Percentiles rank a stretch among this genome's conserved stretches.
These are phyloP conservation scores for Salvia sclarea DNA, from an alignment of 305 asterid species.

Conservation along the genomic window DNA sequence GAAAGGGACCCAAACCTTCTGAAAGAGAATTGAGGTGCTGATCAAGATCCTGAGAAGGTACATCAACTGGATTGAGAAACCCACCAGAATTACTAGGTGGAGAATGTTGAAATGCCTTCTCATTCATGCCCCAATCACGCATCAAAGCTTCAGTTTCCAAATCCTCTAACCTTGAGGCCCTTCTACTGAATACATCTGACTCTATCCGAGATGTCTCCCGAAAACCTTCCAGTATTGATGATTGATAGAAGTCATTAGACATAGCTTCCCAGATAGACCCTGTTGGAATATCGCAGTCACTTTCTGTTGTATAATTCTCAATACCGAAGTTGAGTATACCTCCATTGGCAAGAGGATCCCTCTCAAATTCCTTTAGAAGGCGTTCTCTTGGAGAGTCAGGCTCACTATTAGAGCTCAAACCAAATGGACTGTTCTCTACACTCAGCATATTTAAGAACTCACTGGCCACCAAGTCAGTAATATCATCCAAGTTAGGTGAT, in stretches of 20 bases:
- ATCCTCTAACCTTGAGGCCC: slow-evolving; percentile 65
- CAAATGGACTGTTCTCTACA: slow-evolving; percentile 72
- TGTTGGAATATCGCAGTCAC: slow-evolving; percentile 33
- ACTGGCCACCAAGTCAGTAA: slow-evolving; percentile 61
- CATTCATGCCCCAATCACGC: slow-evolving; percentile 82
- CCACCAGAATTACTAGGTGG: slow-evolving; percentile 57
- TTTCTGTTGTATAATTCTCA: slow-evolving; percentile 45
- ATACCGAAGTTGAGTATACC: slow-evolving; percentile 63
- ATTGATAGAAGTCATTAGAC: slow-evolving; percentile 39
- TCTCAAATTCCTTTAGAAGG: slow-evolving; percentile 82
- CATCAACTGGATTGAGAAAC: slow-evolving; percentile 55
- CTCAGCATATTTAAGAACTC: slow-evolving; percentile 90
- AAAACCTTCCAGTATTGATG: slow-evolving; percentile 41
- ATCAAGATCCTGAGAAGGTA: slow-evolving; percentile 51
- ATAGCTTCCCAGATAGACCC: slow-evolving; percentile 53
- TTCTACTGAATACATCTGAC: slow-evolving; percentile 42
- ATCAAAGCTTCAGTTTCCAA: slow-evolving; percentile 87
- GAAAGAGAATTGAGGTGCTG: slow-evolving; percentile 68
- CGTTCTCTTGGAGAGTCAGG: slow-evolving; percentile 94
- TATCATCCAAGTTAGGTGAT: slow-evolving; percentile 63
- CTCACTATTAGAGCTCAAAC: slow-evolving; percentile 85
- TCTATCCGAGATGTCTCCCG: slow-evolving; percentile 46
- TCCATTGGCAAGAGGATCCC: slow-evolving; percentile 69
- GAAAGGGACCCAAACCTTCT: slow-evolving; percentile 80
- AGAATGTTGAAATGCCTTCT: slow-evolving; percentile 65